These are phyloP conservation scores for Dittrichia graveolens DNA, from an alignment of 129 eudicot species.

Conservation along the genomic window DNA sequence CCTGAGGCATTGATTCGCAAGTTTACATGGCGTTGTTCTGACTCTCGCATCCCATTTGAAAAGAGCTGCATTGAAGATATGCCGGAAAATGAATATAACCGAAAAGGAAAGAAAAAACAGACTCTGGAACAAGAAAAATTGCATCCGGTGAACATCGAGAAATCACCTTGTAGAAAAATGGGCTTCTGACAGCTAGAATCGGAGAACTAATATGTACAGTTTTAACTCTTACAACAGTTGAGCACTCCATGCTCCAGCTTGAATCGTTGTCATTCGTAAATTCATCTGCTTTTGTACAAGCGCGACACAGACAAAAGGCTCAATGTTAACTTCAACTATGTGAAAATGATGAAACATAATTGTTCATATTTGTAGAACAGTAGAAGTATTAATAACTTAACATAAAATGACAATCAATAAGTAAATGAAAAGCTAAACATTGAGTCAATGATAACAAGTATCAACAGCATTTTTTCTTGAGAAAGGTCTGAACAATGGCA, in stretches of 20 bases:
- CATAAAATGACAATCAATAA: background rate
- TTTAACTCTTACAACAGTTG: conserved; percentile 44
- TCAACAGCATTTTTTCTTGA: conserved; percentile 8
- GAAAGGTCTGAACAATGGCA: background rate
- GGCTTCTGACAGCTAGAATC: conserved; percentile 86
- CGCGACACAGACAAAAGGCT: background rate
- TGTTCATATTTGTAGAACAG: background rate
- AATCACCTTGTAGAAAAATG: conserved; percentile 80
- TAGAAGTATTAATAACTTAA: background rate
- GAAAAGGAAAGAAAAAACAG: background rate
- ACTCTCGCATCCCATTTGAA: conserved; percentile 76
- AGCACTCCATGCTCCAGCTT: conserved; percentile 48
- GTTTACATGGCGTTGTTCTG: conserved; percentile 62
- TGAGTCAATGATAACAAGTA: conserved; percentile 4
- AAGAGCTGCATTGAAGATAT: conserved; percentile 52
- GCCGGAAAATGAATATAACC: conserved; percentile 5
- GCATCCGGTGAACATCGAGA: conserved; percentile 11
- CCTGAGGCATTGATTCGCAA: conserved; percentile 76
- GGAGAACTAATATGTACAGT: conserved; percentile 78
- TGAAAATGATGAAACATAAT: too few species aligned
- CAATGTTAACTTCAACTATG: too few species aligned
- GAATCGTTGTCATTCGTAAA: conserved; percentile 38
- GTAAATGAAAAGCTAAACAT: background rate
- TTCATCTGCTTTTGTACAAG: conserved; percentile 39
- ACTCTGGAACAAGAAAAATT: conserved; percentile 5